These are phyloP conservation scores for Colletotrichum sp. DNA, from an alignment of 2,329 filamentous ascomycete genomes.

Conservation along the genomic window DNA sequence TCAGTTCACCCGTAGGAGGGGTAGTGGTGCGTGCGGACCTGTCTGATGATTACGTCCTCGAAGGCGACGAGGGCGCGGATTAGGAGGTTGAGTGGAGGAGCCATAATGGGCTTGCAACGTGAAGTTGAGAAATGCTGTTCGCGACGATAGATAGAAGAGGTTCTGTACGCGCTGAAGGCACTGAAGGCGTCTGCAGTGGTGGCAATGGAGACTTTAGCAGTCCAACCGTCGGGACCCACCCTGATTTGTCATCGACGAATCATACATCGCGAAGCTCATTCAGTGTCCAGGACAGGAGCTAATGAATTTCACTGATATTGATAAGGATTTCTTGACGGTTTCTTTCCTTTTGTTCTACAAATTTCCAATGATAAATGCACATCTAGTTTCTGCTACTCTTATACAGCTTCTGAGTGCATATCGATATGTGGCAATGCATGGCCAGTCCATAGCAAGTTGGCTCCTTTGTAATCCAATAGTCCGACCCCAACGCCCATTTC, in stretches of 20 bases:
- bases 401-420: background rate
- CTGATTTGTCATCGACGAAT: slow-evolving; percentile 12
- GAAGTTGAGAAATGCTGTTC: background rate
- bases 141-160: background rate
- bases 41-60: slow-evolving; percentile 17
- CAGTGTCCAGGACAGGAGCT: background rate
- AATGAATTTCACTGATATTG: no score
- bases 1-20: background rate
- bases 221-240: background rate
- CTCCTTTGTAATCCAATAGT: background rate
- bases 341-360: background rate
- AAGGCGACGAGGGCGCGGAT: slow-evolving; percentile 17
- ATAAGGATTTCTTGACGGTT: no score
- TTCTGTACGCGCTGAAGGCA: background rate
- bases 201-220: background rate
- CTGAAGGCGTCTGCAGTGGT: background rate
- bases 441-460: background rate
- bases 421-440: background rate
- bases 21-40: background rate
- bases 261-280: background rate
- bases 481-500: background rate
- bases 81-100: slow-evolving; percentile 4
- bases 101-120: background rate
- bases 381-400: background rate
- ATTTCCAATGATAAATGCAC: background rate